A percentile compares a stretch with the other conserved stretches of the same genome.
These are phyloP conservation scores for Quercus gilva DNA, from an alignment of 306 rosid species.

Conservation along the genomic window DNA sequence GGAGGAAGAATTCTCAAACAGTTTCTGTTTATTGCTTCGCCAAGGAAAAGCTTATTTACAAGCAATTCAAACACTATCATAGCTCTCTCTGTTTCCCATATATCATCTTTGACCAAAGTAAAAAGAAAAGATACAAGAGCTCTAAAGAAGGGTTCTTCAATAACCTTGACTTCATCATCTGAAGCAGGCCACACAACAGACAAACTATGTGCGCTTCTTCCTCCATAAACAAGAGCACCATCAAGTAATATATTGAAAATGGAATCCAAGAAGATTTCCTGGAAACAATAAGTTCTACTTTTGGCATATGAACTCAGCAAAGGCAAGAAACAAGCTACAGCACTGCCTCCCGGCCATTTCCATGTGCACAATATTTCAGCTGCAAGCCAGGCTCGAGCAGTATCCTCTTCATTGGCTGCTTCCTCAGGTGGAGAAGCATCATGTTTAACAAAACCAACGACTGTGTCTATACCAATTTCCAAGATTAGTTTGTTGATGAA, in stretches of 20 bases:
- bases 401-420: slow-evolving; percentile 42
- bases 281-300: slow-evolving; percentile 32
- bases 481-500: slow-evolving; percentile 62
- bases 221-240: slow-evolving; percentile 76
- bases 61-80: slow-evolving; percentile 50
- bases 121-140: slow-evolving; percentile 66
- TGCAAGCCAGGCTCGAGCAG: slow-evolving; percentile 74
- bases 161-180: slow-evolving; percentile 50
- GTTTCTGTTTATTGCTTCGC: slow-evolving; percentile 65
- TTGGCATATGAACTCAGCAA: slow-evolving; percentile 56
- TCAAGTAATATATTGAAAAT: slow-evolving; percentile 59
- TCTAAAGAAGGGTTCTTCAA: slow-evolving; percentile 91
- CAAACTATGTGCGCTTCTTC: slow-evolving; percentile 43
- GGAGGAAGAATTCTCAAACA: slow-evolving; percentile 89
- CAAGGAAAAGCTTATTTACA: slow-evolving; percentile 66
- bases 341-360: slow-evolving; percentile 92
- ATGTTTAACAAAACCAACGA: slow-evolving; percentile 39
- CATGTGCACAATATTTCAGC: slow-evolving; percentile 94
- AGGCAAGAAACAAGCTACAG: slow-evolving; percentile 74
- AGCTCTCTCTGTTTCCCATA: slow-evolving; percentile 70
- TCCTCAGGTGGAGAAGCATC: slow-evolving; percentile 32
- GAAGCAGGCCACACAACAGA: slow-evolving; percentile 59
- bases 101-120: slow-evolving; percentile 61
- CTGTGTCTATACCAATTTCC: slow-evolving; percentile 62
- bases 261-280: slow-evolving; percentile 61